Percentiles rank a stretch among this genome's conserved stretches.
Conservation (phyloP, 2,329 filamentous ascomycete species). For the Fusarium foetens region DNA sequence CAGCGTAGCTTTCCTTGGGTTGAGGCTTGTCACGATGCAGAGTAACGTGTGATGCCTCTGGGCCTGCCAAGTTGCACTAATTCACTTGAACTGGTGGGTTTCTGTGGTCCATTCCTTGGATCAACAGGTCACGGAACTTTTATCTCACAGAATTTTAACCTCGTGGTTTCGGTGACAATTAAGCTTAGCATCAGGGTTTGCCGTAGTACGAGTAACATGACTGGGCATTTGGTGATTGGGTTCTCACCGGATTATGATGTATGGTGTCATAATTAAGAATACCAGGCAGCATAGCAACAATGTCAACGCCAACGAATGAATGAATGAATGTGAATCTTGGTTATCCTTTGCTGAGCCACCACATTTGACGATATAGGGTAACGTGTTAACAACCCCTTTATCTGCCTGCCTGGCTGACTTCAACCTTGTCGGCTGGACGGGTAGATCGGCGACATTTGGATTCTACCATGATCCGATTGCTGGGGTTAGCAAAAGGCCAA, state of each 20-base stretch:
- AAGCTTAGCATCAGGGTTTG: constrained; percentile 17
- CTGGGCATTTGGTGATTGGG: background rate
- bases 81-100: background rate
- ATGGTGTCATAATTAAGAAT: background rate
- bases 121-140: background rate
- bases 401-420: background rate
- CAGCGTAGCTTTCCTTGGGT: background rate
- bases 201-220: background rate
- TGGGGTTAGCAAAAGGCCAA: background rate
- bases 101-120: background rate
- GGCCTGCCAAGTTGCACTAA: constrained; percentile 17
- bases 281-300: background rate
- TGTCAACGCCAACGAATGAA: background rate
- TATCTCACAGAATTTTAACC: background rate
- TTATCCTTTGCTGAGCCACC: background rate
- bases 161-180: constrained; percentile 10
- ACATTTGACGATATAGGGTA: background rate
- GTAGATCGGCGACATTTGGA: constrained; percentile 25
- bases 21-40: constrained; percentile 27
- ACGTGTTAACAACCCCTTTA: background rate
- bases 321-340: background rate
- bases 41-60: constrained; percentile 23
- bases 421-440: constrained; percentile 7
- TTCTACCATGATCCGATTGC: background rate
- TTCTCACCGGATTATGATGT: background rate